Evolutionary conservation across 2,329 filamentous ascomycete species (phyloP).

Genomic region (Metarhizium humberi): DNA sequence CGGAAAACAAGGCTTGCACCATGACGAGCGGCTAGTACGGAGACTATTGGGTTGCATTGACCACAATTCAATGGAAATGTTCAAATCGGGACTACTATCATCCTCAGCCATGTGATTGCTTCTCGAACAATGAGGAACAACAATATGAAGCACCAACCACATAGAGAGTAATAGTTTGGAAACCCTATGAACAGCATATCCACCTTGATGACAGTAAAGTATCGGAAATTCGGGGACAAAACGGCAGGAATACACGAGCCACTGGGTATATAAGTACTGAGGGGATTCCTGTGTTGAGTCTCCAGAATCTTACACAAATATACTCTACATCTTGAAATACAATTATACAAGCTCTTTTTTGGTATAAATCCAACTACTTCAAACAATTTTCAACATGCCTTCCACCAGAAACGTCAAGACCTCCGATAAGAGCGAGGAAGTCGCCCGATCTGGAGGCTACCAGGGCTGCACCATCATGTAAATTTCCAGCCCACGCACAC

Average conservation of each 20-base stretch:
- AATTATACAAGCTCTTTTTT: background rate
- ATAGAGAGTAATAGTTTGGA: background rate
- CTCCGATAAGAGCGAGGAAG: conserved; percentile 10
- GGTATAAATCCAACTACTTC: background rate
- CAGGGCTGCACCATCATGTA: conserved; percentile 25
- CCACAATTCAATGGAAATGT: background rate
- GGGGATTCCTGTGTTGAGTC: background rate
- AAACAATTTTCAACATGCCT: conserved; percentile 18
- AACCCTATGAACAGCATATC: background rate
- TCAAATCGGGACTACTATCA: background rate
- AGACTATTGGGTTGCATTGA: background rate
- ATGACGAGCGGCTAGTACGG: background rate
- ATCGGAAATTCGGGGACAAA: background rate
- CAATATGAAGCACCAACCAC: conserved; percentile 6
- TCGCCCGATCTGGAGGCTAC: conserved; percentile 1
- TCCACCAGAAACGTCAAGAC: conserved; percentile 15
- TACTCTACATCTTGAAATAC: background rate
- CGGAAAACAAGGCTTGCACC: background rate
- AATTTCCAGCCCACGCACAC: conserved; percentile 5
- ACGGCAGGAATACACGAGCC: background rate
- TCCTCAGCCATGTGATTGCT: background rate
- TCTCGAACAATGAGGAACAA: background rate
- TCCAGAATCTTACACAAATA: background rate
- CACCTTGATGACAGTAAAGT: background rate
- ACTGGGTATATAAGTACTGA: background rate